Evolutionary conservation across 345 rosid genomes (phyloP).

Genomic region (Salix exigua): DNA sequence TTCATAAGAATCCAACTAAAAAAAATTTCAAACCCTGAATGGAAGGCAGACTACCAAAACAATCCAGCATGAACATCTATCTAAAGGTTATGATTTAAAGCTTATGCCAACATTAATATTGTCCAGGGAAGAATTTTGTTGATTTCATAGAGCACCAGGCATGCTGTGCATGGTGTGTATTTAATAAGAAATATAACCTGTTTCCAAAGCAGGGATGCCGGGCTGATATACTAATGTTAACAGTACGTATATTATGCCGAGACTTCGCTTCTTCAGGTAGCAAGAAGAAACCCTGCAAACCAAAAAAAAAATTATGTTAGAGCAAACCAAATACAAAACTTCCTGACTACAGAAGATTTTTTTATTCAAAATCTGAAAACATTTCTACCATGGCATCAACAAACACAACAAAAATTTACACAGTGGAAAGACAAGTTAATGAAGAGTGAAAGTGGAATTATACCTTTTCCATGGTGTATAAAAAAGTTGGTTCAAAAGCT

Average conservation of each 20-base stretch:
- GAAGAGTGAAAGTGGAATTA: neutral
- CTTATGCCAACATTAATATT: neutral
- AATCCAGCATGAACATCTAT: neutral
- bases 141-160: neutral
- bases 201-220: conserved; percentile 95
- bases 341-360: neutral
- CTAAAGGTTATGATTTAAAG: neutral
- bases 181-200: conserved; percentile 48
- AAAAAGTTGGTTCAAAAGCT: conserved; percentile 83
- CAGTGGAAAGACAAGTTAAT: neutral
- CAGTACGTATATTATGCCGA: conserved; percentile 76
- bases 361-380: neutral
- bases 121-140: neutral
- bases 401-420: conserved; percentile 2
- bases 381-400: neutral
- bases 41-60: neutral
- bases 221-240: conserved; percentile 84
- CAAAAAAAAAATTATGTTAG: conserved; percentile 8
- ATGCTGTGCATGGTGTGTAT: neutral
- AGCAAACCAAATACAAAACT: conserved; percentile 1
- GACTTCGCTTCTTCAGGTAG: conserved; percentile 84
- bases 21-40: neutral
- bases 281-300: conserved; percentile 77
- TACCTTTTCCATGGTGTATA: conserved; percentile 95
- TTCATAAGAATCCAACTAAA: neutral